Percentiles rank a stretch among this genome's conserved stretches.
Conservation (phyloP, 1,284 basidiomycete genomes). For the Rhodotorula sp. region DNA sequence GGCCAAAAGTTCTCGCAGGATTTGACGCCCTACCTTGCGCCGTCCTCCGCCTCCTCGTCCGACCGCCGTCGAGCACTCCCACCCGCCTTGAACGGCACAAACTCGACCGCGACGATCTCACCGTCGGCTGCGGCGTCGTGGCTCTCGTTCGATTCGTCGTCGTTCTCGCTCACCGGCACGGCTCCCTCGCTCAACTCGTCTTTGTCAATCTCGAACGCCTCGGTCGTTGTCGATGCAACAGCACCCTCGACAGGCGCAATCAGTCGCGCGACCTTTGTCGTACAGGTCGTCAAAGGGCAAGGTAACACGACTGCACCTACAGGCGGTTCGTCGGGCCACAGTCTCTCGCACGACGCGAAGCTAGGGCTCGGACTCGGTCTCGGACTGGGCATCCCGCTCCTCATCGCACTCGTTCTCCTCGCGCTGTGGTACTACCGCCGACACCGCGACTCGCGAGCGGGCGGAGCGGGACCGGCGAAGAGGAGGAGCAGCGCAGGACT, state of each 20-base stretch:
- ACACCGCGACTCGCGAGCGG: not conserved
- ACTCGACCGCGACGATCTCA: conserved; percentile 32
- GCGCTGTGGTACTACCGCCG: conserved; percentile 31
- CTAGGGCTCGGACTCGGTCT: conserved; percentile 42
- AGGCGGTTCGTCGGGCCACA: not conserved
- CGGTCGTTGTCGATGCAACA: conserved; percentile 24
- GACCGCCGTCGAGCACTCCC: not conserved
- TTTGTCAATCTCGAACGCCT: conserved; percentile 17
- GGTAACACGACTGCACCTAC: conserved; percentile 16
- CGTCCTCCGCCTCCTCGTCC: not conserved
- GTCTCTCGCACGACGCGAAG: conserved; percentile 34
- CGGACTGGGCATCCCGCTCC: conserved; percentile 36
- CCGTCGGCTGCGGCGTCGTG: conserved; percentile 30
- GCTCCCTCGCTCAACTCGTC: conserved; percentile 25
- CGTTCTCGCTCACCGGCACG: conserved; percentile 34
- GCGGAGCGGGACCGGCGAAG: not conserved
- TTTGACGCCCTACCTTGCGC: conserved; percentile 34
- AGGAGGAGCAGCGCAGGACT: not conserved
- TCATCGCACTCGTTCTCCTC: conserved; percentile 38
- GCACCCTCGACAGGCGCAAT: conserved; percentile 10
- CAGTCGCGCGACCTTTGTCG: conserved; percentile 23
- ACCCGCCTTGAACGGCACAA: not conserved
- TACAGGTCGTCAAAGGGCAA: conserved; percentile 29
- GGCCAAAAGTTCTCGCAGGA: conserved; percentile 46
- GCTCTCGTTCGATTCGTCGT: conserved; percentile 28